These are phyloP conservation scores for Tetrahymena malaccensis DNA, from an alignment of 73 alveolate species.

Conservation along the genomic window DNA sequence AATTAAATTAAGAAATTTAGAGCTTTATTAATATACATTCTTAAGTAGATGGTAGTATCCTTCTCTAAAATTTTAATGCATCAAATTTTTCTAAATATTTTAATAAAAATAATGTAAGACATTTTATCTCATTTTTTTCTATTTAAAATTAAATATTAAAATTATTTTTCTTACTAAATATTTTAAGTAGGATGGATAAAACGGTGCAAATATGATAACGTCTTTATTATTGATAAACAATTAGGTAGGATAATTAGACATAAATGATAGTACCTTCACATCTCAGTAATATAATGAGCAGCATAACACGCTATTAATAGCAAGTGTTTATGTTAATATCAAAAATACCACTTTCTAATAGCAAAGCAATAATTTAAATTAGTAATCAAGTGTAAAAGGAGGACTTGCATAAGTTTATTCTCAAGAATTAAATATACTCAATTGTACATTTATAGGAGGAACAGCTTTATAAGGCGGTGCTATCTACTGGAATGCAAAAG, in stretches of 20 bases:
- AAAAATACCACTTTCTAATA: no score
- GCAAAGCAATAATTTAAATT: no score
- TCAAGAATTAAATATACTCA: not conserved
- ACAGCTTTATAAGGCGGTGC: not conserved
- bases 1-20: no score
- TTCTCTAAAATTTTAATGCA: not conserved
- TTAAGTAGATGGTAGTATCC: not conserved
- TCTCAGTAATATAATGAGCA: not conserved
- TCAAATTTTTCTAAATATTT: no score
- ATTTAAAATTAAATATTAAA: no score
- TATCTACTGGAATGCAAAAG: not conserved
- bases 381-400: not conserved
- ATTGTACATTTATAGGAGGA: not conserved
- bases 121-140: no score
- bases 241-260: not conserved
- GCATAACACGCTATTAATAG: not conserved
- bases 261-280: not conserved
- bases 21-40: not conserved
- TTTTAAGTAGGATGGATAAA: not conserved
- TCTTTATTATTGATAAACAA: not conserved
- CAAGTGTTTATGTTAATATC: not conserved
- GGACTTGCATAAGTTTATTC: not conserved
- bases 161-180: no score
- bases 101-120: not conserved
- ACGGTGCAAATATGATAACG: not conserved